Conservation (phyloP, 148 eudicot species). For the Euryodendron excelsum region DNA sequence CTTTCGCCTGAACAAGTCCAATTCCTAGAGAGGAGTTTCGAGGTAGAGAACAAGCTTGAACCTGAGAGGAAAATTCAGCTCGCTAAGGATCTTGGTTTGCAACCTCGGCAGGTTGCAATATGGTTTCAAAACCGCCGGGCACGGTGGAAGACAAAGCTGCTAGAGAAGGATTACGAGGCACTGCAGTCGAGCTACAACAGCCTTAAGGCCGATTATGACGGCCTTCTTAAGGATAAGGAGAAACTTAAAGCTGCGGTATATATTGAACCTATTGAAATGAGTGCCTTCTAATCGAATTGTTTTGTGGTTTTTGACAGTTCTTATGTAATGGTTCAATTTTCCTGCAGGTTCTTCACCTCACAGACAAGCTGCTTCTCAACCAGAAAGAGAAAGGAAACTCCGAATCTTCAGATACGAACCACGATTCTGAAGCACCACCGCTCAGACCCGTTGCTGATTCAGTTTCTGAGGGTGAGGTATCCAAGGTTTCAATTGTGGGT, state of each 20-base stretch:
- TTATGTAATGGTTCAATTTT: background rate
- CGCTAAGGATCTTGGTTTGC: constrained; percentile 84
- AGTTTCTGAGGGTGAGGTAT: constrained; percentile 40
- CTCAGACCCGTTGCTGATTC: constrained; percentile 31
- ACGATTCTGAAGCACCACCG: constrained; percentile 18
- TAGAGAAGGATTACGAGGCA: constrained; percentile 70
- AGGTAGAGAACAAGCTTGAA: constrained; percentile 77
- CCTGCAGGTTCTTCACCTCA: constrained; percentile 48
- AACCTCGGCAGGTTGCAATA: constrained; percentile 84
- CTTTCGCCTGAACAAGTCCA: constrained; percentile 66
- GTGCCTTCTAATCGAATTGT: background rate
- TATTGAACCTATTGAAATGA: background rate
- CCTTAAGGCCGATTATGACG: constrained; percentile 63
- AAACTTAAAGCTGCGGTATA: constrained; percentile 60
- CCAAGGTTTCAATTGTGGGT: constrained; percentile 15
- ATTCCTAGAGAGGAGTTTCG: constrained; percentile 72
- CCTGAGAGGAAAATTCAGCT: constrained; percentile 78
- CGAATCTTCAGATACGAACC: constrained; percentile 15
- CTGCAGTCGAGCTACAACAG: constrained; percentile 50
- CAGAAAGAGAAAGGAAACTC: constrained; percentile 29
- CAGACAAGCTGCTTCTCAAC: constrained; percentile 43
- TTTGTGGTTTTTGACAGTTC: background rate
- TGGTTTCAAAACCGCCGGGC: constrained; percentile 94
- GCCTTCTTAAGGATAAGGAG: constrained; percentile 65
- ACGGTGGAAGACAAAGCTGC: constrained; percentile 76